Conservation (phyloP, 768 basidiomycete species). For the Tulasnella sp. region DNA sequence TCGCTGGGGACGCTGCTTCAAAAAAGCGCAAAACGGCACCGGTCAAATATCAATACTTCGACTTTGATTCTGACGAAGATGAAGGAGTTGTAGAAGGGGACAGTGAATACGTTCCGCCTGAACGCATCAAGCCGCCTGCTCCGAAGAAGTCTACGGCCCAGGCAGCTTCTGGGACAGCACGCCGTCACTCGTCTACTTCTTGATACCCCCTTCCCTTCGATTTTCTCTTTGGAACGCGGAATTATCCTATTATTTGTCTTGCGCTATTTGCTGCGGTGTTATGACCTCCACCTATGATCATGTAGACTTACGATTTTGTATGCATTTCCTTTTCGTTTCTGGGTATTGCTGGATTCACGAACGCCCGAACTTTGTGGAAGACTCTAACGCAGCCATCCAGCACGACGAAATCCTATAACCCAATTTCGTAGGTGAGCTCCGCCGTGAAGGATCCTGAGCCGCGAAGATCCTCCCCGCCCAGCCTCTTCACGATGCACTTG, state of each 20-base stretch:
- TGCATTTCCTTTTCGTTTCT: not conserved
- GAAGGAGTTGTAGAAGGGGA: conserved; percentile 4
- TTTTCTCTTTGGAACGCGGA: not conserved
- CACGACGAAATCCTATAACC: no score
- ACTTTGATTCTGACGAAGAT: conserved; percentile 13
- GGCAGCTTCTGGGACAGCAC: not conserved
- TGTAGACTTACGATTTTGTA: conserved; percentile 8
- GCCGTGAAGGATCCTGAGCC: no score
- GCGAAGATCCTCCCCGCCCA: no score
- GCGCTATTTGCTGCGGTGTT: not conserved
- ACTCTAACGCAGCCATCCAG: no score
- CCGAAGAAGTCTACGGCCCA: not conserved
- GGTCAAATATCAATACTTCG: conserved; percentile 17
- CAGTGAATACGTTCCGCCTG: conserved; percentile 3
- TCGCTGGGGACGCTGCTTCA: not conserved
- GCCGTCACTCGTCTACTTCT: conserved; percentile 7
- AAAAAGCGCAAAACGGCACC: conserved; percentile 22
- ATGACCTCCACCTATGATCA: not conserved
- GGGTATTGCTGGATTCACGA: not conserved
- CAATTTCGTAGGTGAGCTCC: no score
- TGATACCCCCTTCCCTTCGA: not conserved
- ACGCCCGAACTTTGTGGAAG: no score
- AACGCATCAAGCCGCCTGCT: not conserved
- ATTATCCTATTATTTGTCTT: not conserved
- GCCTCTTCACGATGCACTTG: no score